Conservation (phyloP, 345 rosid genomes). For the Geranium brycei region DNA sequence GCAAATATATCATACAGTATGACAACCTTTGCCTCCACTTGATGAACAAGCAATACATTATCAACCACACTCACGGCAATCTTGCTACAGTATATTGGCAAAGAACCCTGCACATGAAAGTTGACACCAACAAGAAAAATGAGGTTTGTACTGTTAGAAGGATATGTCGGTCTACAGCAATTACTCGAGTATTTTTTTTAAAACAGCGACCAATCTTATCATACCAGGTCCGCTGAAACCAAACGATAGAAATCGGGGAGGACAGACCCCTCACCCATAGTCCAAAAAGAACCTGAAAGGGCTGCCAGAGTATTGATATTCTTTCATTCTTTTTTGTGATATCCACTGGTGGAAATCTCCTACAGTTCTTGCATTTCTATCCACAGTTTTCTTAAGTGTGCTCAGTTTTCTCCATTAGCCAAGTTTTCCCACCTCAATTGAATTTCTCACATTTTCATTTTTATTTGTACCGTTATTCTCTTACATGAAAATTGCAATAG, state of each 20-base stretch:
- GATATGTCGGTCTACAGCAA: not conserved
- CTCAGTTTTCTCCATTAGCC: not conserved
- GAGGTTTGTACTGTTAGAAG: not conserved
- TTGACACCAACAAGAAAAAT: not conserved
- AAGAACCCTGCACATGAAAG: slow-evolving; percentile 56
- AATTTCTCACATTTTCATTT: not conserved
- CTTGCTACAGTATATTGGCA: slow-evolving; percentile 87
- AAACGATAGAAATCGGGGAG: too few relatives aligned
- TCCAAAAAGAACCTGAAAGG: too few relatives aligned
- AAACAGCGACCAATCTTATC: too few relatives aligned
- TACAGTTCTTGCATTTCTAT: not conserved
- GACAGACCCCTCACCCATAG: too few relatives aligned
- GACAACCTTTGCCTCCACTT: slow-evolving; percentile 89
- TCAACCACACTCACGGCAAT: slow-evolving; percentile 79
- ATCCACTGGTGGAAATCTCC: not conserved
- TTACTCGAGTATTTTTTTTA: not conserved
- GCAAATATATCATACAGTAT: slow-evolving; percentile 84
- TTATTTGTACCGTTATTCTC: not conserved
- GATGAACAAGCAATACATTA: slow-evolving; percentile 89
- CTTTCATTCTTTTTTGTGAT: too few relatives aligned
- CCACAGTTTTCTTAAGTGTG: not conserved
- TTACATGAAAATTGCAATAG: not conserved
- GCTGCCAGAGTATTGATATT: not conserved
- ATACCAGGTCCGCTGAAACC: too few relatives aligned
- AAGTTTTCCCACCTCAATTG: not conserved